Base-by-base conservation (phyloP, 192 early-diverging fungal genomes). In the Geosiphon pyriformis region DNA sequence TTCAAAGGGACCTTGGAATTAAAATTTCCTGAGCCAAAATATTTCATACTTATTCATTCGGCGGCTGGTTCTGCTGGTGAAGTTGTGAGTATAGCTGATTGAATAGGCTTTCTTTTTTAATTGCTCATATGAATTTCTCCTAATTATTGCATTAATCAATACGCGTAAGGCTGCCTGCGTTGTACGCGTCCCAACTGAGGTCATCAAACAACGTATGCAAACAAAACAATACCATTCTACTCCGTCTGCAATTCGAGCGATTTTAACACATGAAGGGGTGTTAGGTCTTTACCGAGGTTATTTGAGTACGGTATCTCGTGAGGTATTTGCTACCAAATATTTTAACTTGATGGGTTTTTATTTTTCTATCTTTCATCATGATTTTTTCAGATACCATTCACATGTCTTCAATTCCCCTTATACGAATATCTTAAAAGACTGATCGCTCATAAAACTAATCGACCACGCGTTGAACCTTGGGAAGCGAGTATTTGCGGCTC, bases 131-230 rank as follows among this genome's bases (percentile, higher is more conserved):
- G 48, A 42, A 8, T 0, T 2, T 34, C 18, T 68, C n/a, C 22
- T n/a, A n/a, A n/a, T n/a, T n/a, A n/a, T n/a, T n/a, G n/a, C n/a
- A n/a, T n/a, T n/a, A n/a, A n/a, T n/a, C n/a, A n/a, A n/a, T n/a
- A n/a, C n/a, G n/a, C n/a, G 46, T 1, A 61, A 91, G 90, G 76
- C 86, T 7, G 96, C 96, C 4, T 96, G 96, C 70, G 73, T 92
- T 53, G 86, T 96, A 29, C 82, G 96, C 20, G 94, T 96, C 20
- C 96, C 96, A 2, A 96, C 96, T 17, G 96, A 98, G 68, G 90
- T 96, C 17, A 83, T 95, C 57, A 98, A 98, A 72, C 92, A 95
- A 72, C 80, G 96, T 51, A 88, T 98, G 90, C 96, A 98, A 74
- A 86, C 93, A 33, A 80, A 90, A 71, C 90, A 90, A 59, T 90